Percentiles rank a stretch among this genome's conserved stretches.
These are phyloP conservation scores for Vaccinium corymbosum DNA, from an alignment of 148 eudicot genomes.

Conservation along the genomic window DNA sequence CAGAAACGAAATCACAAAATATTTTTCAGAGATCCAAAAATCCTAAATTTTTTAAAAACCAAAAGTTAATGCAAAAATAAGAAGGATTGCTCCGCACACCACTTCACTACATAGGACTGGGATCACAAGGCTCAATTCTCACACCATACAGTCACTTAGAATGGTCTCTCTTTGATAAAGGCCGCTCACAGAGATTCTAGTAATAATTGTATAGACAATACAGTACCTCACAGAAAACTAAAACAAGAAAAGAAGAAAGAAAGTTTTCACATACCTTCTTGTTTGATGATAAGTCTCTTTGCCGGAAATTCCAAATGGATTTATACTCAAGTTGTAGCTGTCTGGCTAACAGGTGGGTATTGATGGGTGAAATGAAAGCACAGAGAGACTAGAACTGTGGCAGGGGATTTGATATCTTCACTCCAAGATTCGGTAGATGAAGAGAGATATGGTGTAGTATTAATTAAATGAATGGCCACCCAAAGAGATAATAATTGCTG, in stretches of 20 bases:
- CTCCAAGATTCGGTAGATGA: slow-evolving; percentile 1
- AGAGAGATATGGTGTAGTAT: background rate
- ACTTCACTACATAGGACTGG: too few species aligned
- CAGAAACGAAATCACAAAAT: slow-evolving; percentile 17
- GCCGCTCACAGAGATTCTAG: too few species aligned
- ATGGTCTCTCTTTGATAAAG: too few species aligned
- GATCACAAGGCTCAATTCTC: too few species aligned
- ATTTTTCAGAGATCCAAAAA: background rate
- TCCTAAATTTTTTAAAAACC: too few species aligned
- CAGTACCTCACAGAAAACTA: slow-evolving; percentile 12
- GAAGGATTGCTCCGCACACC: too few species aligned
- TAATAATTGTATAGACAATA: background rate
- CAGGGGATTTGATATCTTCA: background rate
- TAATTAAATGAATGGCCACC: slow-evolving; percentile 3
- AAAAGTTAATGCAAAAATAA: too few species aligned
- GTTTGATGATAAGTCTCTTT: too few species aligned
- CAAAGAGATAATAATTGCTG: background rate
- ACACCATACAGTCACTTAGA: too few species aligned
- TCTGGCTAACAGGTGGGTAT: background rate
- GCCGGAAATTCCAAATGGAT: too few species aligned
- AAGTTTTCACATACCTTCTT: background rate
- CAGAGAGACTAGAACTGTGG: background rate
- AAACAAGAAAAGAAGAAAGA: background rate
- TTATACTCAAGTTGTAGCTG: too few species aligned
- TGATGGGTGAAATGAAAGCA: background rate